Conservation (phyloP, 169 alveolate species). For the Plasmodium reichenowi region DNA sequence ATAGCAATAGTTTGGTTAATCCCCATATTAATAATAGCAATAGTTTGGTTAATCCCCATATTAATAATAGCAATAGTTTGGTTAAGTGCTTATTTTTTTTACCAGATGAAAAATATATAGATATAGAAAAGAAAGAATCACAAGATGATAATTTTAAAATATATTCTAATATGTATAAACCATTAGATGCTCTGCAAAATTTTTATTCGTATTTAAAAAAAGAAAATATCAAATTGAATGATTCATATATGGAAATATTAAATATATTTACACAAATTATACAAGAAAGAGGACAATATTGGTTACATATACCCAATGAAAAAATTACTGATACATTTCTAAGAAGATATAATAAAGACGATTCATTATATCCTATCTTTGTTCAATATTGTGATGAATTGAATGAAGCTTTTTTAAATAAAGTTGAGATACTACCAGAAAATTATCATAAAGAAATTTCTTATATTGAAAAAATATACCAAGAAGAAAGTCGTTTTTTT, state of each 20-base stretch:
- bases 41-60: neutral
- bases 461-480: conserved; percentile 30
- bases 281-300: conserved; percentile 62
- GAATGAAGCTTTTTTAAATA: conserved; percentile 27
- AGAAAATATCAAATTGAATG: conserved; percentile 32
- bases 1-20: neutral
- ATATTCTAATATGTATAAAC: conserved; percentile 22
- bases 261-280: conserved; percentile 43
- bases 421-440: conserved; percentile 5
- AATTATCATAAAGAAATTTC: conserved; percentile 26
- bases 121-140: neutral
- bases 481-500: conserved; percentile 37
- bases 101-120: conserved; percentile 18
- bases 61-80: neutral
- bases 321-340: conserved; percentile 38
- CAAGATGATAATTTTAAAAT: too few species aligned
- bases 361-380: conserved; percentile 51
- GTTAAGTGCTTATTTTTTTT: conserved; percentile 52
- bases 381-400: conserved; percentile 22
- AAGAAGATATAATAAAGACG: conserved; percentile 65
- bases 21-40: neutral
- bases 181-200: conserved; percentile 54
- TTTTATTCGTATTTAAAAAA: conserved; percentile 30
- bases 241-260: conserved; percentile 24
- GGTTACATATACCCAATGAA: conserved; percentile 58